Evolutionary conservation across 352 stramenopile genomes (phyloP).

Genomic region (Phytophthora multivora): DNA sequence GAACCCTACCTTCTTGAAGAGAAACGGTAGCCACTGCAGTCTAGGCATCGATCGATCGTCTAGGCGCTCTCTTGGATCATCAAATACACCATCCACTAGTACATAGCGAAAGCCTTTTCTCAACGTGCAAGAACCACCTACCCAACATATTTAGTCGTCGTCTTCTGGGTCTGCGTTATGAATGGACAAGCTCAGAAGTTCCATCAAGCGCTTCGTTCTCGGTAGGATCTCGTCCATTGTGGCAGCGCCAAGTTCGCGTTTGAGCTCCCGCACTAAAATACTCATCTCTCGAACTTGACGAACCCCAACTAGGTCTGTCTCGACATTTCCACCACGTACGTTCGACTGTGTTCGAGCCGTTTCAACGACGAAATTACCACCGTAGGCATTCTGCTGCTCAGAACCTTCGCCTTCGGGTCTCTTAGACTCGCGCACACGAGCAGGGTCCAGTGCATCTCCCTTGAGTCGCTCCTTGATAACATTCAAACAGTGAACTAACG

Average conservation of each 20-base stretch:
- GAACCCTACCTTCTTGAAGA: not conserved
- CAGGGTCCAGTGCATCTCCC: conserved; percentile 10
- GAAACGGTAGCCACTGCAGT: conserved; percentile 14
- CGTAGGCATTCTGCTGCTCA: conserved; percentile 16
- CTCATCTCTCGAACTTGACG: conserved; percentile 79
- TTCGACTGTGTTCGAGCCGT: conserved; percentile 21
- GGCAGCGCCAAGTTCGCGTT: conserved; percentile 74
- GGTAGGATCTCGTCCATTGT: conserved; percentile 80
- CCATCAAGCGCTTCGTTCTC: conserved; percentile 79
- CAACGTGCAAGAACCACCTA: not conserved
- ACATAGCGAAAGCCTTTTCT: not conserved
- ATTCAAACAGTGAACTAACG: conserved; percentile 57
- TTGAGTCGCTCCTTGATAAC: conserved; percentile 44
- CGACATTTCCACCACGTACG: conserved; percentile 9
- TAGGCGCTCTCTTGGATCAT: conserved; percentile 11
- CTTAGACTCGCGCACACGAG: conserved; percentile 4
- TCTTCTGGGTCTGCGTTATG: conserved; percentile 39
- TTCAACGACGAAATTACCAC: conserved; percentile 64
- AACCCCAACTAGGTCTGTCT: conserved; percentile 53
- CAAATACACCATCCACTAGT: not conserved
- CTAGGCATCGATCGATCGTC: conserved; percentile 12
- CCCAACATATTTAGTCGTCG: conserved; percentile 30
- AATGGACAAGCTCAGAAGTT: conserved; percentile 78
- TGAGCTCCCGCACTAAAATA: conserved; percentile 70
- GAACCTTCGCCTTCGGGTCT: conserved; percentile 7